Conservation (phyloP, 1,139 yeast genomes). For the Chernovozyma sophiae-reginae region DNA sequence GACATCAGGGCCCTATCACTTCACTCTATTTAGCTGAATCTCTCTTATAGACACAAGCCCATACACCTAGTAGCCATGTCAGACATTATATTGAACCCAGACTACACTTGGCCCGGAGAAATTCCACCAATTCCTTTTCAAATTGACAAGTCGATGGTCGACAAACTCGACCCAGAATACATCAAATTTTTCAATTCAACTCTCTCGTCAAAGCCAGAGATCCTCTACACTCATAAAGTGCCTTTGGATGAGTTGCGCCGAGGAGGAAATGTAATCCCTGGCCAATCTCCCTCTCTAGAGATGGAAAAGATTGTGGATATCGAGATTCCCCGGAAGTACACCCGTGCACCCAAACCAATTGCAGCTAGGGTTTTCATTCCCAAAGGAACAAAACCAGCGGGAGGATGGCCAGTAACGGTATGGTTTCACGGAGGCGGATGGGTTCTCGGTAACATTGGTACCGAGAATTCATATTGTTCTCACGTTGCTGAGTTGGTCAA, state of each 20-base stretch:
- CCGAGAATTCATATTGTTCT: constrained; percentile 46
- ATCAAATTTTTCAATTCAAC: constrained; percentile 1
- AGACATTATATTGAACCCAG: constrained; percentile 12
- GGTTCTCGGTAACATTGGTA: constrained; percentile 42
- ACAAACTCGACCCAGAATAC: constrained; percentile 15
- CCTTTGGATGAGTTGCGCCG: constrained; percentile 30
- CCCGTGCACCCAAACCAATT: constrained; percentile 24
- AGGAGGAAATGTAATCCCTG: constrained; percentile 47
- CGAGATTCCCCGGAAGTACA: constrained; percentile 28
- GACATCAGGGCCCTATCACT: no score
- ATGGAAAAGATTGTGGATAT: constrained; percentile 27
- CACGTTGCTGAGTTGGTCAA: constrained; percentile 33
- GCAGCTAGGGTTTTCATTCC: constrained; percentile 42
- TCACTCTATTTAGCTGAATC: no score
- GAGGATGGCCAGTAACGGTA: constrained; percentile 42
- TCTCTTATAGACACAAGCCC: no score
- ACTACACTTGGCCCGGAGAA: constrained; percentile 23
- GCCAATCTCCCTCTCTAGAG: constrained; percentile 29
- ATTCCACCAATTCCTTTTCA: constrained; percentile 15
- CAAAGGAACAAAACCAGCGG: constrained; percentile 27
- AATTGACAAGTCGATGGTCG: constrained; percentile 12
- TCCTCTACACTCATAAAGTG: not conserved
- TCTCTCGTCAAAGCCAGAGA: not conserved
- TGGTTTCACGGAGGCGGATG: constrained; percentile 53
- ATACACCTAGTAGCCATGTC: no score